These are phyloP conservation scores for Sporisorium sorghi DNA, from an alignment of 1,284 basidiomycete genomes.

Conservation along the genomic window DNA sequence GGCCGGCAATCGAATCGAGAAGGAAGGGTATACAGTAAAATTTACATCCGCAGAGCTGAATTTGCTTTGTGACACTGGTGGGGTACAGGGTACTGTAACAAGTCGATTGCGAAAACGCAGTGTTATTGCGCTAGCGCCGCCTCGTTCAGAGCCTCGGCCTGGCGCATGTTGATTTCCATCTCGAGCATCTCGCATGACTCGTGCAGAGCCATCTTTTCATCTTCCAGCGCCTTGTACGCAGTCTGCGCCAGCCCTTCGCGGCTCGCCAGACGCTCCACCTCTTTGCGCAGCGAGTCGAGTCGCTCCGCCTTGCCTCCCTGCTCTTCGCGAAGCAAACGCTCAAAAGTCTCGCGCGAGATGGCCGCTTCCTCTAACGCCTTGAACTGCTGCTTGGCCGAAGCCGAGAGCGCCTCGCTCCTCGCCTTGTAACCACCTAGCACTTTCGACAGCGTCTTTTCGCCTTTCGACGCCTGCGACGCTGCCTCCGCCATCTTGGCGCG, in stretches of 20 bases:
- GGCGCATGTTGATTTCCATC: conserved; percentile 66
- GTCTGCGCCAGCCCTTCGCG: conserved; percentile 56
- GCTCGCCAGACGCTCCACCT: conserved; percentile 56
- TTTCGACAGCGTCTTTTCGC: conserved; percentile 90
- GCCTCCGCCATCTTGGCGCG: conserved; percentile 84
- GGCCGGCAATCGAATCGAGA: too few species aligned
- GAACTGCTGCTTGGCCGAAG: conserved; percentile 63
- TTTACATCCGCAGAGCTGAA: neutral
- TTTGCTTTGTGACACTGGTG: neutral
- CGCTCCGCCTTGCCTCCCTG: conserved; percentile 54
- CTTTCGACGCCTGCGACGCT: conserved; percentile 82
- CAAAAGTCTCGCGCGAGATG: conserved; percentile 55
- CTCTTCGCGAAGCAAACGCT: conserved; percentile 56
- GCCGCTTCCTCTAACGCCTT: conserved; percentile 42
- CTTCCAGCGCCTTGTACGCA: conserved; percentile 52
- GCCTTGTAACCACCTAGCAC: conserved; percentile 90
- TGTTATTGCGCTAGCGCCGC: conserved; percentile 18
- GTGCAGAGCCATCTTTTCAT: conserved; percentile 39
- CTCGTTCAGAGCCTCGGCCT: conserved; percentile 55
- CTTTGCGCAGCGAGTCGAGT: conserved; percentile 52
- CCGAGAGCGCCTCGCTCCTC: conserved; percentile 78
- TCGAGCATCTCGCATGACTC: conserved; percentile 59
- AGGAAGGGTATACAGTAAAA: too few species aligned
- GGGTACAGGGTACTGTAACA: too few species aligned
- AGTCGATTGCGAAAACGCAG: too few species aligned